phyloP scores from a whole-genome alignment of 148 eudicot species.

The Rhododendron ferrugineum region DNA sequence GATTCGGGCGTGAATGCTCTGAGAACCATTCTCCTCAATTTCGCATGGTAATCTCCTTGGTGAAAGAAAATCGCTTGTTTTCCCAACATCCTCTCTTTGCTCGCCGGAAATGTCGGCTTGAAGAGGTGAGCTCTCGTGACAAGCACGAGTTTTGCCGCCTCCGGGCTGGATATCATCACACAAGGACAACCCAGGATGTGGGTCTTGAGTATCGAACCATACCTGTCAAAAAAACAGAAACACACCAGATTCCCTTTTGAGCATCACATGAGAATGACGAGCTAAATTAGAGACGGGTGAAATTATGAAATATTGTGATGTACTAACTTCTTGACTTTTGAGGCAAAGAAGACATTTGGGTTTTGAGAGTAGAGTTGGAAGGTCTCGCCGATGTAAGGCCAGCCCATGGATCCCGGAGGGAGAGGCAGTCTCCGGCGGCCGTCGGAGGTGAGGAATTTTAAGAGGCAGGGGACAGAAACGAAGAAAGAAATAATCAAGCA shows the following conservation, averaged over 20 bases:
- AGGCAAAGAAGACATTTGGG: conserved; percentile 84
- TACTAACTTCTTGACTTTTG: conserved; percentile 74
- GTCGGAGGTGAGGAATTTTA: conserved; percentile 13
- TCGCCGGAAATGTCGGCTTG: conserved; percentile 97
- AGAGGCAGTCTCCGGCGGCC: conserved; percentile 40
- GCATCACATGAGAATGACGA: neutral
- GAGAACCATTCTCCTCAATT: conserved; percentile 67
- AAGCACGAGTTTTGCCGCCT: conserved; percentile 71
- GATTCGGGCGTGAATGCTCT: conserved; percentile 73
- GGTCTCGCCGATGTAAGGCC: conserved; percentile 96
- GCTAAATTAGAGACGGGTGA: conserved; percentile 11
- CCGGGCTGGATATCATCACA: conserved; percentile 91
- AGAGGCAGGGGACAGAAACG: neutral
- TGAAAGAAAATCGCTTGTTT: conserved; percentile 90
- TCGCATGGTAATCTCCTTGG: conserved; percentile 85
- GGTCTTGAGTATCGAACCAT: conserved; percentile 76
- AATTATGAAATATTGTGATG: neutral
- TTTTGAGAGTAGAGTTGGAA: conserved; percentile 86
- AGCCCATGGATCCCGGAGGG: conserved; percentile 90
- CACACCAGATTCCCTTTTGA: neutral
- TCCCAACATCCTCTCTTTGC: conserved; percentile 94
- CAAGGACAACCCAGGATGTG: conserved; percentile 88
- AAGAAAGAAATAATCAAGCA: conserved; percentile 7
- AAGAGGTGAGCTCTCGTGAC: conserved; percentile 64
- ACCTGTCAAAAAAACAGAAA: conserved; percentile 34